Evolutionary conservation across 257 asterid species (phyloP).

Genomic region (Ballota nigra): DNA sequence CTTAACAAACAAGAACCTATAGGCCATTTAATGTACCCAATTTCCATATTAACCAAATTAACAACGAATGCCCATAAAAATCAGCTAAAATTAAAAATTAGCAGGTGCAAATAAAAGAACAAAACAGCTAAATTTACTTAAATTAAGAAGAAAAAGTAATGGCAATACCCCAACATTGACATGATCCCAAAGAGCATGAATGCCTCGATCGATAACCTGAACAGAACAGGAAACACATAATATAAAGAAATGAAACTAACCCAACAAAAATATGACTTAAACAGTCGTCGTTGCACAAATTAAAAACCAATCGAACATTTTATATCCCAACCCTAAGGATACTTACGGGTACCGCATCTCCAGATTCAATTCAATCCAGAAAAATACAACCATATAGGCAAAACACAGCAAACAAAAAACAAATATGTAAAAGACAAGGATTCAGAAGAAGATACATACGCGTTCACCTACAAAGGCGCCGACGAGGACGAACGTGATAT

Average conservation of each 20-base stretch:
- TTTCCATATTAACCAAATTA: not conserved
- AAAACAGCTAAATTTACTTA: not conserved
- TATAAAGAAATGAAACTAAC: slow-evolving; percentile 1
- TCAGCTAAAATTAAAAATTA: not conserved
- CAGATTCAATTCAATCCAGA: slow-evolving; percentile 31
- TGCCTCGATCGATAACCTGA: slow-evolving; percentile 74
- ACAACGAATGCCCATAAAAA: not conserved
- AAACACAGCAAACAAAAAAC: not conserved
- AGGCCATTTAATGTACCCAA: not conserved
- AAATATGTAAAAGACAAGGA: not conserved
- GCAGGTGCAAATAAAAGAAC: not conserved
- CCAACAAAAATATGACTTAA: not conserved
- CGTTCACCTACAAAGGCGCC: slow-evolving; percentile 89
- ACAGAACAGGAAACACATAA: slow-evolving; percentile 20
- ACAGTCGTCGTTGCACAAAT: not conserved
- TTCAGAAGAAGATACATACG: slow-evolving; percentile 34
- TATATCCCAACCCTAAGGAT: not conserved
- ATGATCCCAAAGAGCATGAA: slow-evolving; percentile 59
- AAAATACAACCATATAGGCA: slow-evolving; percentile 6
- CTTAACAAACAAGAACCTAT: not conserved
- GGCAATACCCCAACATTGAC: slow-evolving; percentile 69
- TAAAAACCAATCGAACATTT: not conserved
- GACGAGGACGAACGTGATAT: slow-evolving; percentile 79
- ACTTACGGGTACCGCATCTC: not conserved
- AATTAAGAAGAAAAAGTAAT: not conserved